Percentiles rank a stretch among this genome's conserved stretches.
phyloP scores from a whole-genome alignment of 2,329 filamentous ascomycete genomes.

The Fusarium annulatum region DNA sequence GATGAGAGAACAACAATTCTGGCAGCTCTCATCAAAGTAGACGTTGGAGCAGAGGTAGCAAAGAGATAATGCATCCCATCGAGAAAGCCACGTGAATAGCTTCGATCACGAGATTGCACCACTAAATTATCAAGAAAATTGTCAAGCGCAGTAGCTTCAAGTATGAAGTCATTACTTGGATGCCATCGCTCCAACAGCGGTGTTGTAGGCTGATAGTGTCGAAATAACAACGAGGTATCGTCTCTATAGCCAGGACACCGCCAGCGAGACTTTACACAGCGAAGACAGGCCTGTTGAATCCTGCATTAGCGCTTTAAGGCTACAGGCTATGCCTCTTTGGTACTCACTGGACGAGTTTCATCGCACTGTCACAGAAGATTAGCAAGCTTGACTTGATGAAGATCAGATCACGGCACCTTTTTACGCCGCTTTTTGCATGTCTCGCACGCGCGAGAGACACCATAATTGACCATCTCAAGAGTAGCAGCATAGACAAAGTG shows the following conservation, averaged over 20 bases:
- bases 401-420: not conserved
- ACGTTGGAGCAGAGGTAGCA: not conserved
- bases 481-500: fast-evolving
- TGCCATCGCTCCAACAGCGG: not conserved
- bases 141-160: not conserved
- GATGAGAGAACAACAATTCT: constrained; percentile 9
- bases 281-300: not conserved
- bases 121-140: constrained; percentile 8
- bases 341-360: constrained; percentile 22
- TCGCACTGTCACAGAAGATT: not conserved
- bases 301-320: not conserved
- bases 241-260: constrained; percentile 14
- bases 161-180: not conserved
- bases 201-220: not conserved
- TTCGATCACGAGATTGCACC: not conserved
- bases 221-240: not conserved
- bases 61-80: constrained; percentile 14
- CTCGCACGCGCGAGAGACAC: constrained; percentile 7
- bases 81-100: constrained; percentile 5
- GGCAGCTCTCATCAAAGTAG: constrained; percentile 7
- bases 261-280: not conserved
- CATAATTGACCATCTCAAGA: constrained; percentile 6
- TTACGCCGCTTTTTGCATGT: constrained; percentile 18
- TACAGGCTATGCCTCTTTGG: not conserved
- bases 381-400: not conserved